Percentiles rank a stretch among this genome's conserved stretches.
These are phyloP conservation scores for Botrytis cinerea DNA, from an alignment of 2,329 filamentous ascomycete species.

Conservation along the genomic window DNA sequence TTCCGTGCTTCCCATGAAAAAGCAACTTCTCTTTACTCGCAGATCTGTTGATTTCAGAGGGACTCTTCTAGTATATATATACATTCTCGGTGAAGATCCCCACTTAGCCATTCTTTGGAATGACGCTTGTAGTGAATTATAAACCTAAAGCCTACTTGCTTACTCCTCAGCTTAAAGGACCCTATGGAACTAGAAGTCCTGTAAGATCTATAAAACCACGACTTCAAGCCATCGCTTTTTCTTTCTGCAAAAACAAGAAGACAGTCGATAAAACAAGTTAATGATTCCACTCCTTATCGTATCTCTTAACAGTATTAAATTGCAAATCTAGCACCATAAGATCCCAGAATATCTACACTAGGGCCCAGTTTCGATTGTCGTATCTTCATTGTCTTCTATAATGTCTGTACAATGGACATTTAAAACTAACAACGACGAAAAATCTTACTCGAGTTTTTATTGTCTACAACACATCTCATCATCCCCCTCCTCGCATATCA, in stretches of 20 bases:
- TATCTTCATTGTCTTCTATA: background rate
- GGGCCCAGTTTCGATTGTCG: background rate
- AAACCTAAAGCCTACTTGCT: background rate
- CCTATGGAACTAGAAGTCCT: too few relatives aligned
- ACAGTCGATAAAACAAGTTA: background rate
- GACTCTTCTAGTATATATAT: background rate
- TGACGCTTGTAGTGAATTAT: background rate
- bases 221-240: background rate
- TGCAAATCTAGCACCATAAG: background rate
- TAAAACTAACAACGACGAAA: too few relatives aligned
- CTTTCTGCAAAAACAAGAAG: background rate
- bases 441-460: too few relatives aligned
- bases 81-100: rapidly evolving
- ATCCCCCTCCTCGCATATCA: too few relatives aligned
- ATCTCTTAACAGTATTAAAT: background rate
- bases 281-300: rapidly evolving
- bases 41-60: background rate
- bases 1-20: background rate
- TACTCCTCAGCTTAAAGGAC: background rate
- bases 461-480: too few relatives aligned
- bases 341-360: background rate
- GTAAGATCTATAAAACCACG: background rate
- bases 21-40: background rate
- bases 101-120: background rate
- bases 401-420: too few relatives aligned